Base-by-base conservation (phyloP, 1,139 yeast species). In the Taphrina pruni region DNA sequence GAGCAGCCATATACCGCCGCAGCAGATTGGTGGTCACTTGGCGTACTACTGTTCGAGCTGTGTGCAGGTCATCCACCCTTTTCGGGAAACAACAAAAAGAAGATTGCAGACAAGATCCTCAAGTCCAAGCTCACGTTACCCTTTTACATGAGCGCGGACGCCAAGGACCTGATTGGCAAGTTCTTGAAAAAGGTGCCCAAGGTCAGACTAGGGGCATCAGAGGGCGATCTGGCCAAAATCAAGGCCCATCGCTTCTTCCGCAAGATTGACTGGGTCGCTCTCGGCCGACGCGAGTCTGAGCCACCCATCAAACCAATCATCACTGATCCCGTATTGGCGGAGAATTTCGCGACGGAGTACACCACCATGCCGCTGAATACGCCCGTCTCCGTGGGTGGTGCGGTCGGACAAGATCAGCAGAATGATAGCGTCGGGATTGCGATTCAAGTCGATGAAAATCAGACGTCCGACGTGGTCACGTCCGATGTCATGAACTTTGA, bases 11-110 rank as follows among this genome's bases (percentile, higher is more conserved):
- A 94, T 76, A 94, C 92, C 73, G 88, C 85, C 73, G 84, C 87
- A 9, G 97, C 95, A 11, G 99, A 94, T 77, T 94, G 97, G 96
- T 94, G 98, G 96, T 91, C 97, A 0, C 81, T 94, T 41, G 98
- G 99, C 0, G 91, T 97, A 73, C 90, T 94, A 7, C 84, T 91
- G 41, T 91, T 82, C 77, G 98, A 94, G 78, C 83, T 94, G 81
- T 81, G 94, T 55, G 89, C 96, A 0, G 98, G 99, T 0, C 84
- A 88, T 61, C 98, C 99, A 0, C 99, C 99, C 1, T 93, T 91
- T 77, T 90, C 96, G 0, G 99, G 98, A 1, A 88, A 86, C 72
- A 91, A 89, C 75, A 90, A 90, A 76, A 90, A 90, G 76, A 86
- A 86, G 69, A 91, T 94, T 62, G 83, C 88, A 75, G 93, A 90